These are phyloP conservation scores for Omphalotus olearius DNA, from an alignment of 1,284 basidiomycete genomes.

Conservation along the genomic window DNA sequence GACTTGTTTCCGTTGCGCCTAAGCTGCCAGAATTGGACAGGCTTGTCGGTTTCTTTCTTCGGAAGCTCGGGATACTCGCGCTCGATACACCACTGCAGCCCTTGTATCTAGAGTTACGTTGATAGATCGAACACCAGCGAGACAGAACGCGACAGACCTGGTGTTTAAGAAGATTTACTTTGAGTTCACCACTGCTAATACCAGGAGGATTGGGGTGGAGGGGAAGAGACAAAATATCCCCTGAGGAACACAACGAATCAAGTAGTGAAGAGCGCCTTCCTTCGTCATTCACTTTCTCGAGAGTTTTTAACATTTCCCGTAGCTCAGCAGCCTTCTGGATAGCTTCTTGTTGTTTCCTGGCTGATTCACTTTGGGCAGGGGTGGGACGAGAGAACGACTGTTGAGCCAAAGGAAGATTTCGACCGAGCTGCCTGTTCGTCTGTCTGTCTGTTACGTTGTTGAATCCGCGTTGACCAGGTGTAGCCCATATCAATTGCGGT, in stretches of 20 bases:
- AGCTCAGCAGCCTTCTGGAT: conserved; percentile 62
- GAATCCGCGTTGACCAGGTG: conserved; percentile 61
- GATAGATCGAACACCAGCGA: background rate
- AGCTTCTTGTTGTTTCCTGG: conserved; percentile 49
- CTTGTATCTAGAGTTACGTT: conserved; percentile 52
- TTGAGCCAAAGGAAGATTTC: background rate
- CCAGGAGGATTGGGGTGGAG: conserved; percentile 67
- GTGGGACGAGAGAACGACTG: conserved; percentile 4
- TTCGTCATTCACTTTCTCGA: conserved; percentile 79
- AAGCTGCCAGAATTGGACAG: conserved; percentile 86
- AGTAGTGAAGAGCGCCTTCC: conserved; percentile 64
- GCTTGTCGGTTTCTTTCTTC: conserved; percentile 56
- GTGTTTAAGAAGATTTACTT: conserved; percentile 73
- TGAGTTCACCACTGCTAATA: conserved; percentile 55
- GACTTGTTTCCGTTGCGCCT: conserved; percentile 46
- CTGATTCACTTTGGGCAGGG: conserved; percentile 35
- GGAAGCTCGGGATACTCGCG: conserved; percentile 75
- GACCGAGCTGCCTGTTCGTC: background rate
- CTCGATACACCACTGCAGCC: conserved; percentile 74
- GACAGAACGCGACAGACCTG: conserved; percentile 45
- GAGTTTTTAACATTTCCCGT: conserved; percentile 52
- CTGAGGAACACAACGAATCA: conserved; percentile 61
- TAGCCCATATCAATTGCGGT: conserved; percentile 69
- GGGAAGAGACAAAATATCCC: conserved; percentile 67
- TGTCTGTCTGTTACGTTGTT: conserved; percentile 15